These are phyloP conservation scores for Benincasa hispida DNA, from an alignment of 306 rosid species.

Conservation along the genomic window DNA sequence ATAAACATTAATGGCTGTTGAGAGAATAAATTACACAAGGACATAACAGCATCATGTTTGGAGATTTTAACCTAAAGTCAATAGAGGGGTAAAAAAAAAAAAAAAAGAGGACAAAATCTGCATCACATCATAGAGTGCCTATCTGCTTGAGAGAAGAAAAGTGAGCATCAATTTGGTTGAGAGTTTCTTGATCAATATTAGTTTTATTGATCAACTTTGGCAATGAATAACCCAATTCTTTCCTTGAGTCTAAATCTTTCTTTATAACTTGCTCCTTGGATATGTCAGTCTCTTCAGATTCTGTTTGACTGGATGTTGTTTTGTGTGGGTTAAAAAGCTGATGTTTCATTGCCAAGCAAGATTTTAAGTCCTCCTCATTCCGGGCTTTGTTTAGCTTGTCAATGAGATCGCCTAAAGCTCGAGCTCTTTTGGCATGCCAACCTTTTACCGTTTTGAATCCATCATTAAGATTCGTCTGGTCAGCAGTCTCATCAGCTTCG, in stretches of 20 bases:
- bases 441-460: slow-evolving; percentile 26
- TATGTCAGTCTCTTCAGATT: slow-evolving; percentile 21
- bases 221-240: slow-evolving; percentile 27
- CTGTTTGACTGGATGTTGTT: slow-evolving; percentile 17
- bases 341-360: slow-evolving; percentile 55
- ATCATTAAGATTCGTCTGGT: neutral
- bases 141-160: slow-evolving; percentile 54
- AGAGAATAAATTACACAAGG: neutral
- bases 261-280: slow-evolving; percentile 21
- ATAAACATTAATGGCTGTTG: slow-evolving; percentile 5
- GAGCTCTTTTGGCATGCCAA: slow-evolving; percentile 35
- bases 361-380: slow-evolving; percentile 69
- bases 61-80: neutral
- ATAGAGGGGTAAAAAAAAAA: neutral
- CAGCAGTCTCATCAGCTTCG: slow-evolving; percentile 17
- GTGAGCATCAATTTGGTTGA: slow-evolving; percentile 42
- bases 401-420: slow-evolving; percentile 48
- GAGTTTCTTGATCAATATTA: slow-evolving; percentile 55
- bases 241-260: slow-evolving; percentile 21
- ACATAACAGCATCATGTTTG: slow-evolving; percentile 4
- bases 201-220: slow-evolving; percentile 26
- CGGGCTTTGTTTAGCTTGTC: slow-evolving; percentile 83
- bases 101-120: neutral
- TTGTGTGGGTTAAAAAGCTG: slow-evolving; percentile 36
- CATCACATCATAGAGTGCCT: slow-evolving; percentile 33